phyloP scores from a whole-genome alignment of 2,329 filamentous ascomycete species.

The Stagonosporopsis chrysanthemi region DNA sequence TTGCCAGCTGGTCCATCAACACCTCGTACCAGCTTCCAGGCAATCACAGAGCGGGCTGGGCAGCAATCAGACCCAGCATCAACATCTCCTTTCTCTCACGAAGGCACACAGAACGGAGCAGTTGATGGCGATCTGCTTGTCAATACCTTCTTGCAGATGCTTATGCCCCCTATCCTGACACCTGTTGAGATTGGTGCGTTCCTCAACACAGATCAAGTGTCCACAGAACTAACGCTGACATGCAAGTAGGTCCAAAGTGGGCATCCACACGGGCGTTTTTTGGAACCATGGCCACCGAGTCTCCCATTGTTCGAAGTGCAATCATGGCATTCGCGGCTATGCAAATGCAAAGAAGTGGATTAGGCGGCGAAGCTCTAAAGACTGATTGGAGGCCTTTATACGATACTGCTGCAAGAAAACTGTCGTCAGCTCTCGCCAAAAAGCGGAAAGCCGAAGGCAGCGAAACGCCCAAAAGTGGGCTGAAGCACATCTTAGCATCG shows the following conservation, averaged over 20 bases:
- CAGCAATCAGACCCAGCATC: slow-evolving; percentile 32
- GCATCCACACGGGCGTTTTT: slow-evolving; percentile 58
- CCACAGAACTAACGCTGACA: not conserved
- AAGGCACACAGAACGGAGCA: slow-evolving; percentile 27
- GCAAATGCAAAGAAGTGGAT: slow-evolving; percentile 46
- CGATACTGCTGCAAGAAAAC: slow-evolving; percentile 38
- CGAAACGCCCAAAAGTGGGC: slow-evolving; percentile 21
- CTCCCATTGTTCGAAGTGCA: slow-evolving; percentile 57
- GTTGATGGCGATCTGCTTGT: slow-evolving; percentile 52
- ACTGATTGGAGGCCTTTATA: slow-evolving; percentile 45
- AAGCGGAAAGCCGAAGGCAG: slow-evolving; percentile 22
- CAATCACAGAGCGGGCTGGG: slow-evolving; percentile 23
- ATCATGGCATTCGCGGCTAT: slow-evolving; percentile 62
- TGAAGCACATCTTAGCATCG: slow-evolving; percentile 58
- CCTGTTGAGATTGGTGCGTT: slow-evolving; percentile 59
- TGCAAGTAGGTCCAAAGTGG: slow-evolving; percentile 54
- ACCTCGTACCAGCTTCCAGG: slow-evolving; percentile 22
- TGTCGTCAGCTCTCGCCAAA: slow-evolving; percentile 30
- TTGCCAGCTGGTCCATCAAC: slow-evolving; percentile 14
- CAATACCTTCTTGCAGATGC: slow-evolving; percentile 59
- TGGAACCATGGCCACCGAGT: slow-evolving; percentile 57
- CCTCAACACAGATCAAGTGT: not conserved
- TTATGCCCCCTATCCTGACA: slow-evolving; percentile 61
- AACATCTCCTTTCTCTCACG: slow-evolving; percentile 41
- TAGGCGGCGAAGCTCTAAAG: slow-evolving; percentile 42